phyloP scores from a whole-genome alignment of 371 early-diverging fungal genomes.

The Mortierella sp. region DNA sequence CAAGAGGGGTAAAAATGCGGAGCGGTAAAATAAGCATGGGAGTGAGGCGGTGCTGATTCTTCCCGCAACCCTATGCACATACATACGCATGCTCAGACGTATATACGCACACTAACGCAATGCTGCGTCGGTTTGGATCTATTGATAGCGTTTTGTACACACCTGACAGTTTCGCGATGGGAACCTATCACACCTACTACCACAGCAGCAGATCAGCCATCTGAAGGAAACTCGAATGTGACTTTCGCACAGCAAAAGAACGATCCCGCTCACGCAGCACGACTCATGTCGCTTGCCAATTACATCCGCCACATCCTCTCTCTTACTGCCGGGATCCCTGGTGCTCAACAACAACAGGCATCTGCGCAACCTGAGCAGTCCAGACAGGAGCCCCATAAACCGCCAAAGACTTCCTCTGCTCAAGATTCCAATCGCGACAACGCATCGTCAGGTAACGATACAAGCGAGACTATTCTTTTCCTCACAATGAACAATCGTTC shows the following conservation, averaged over 20 bases:
- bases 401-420: background rate
- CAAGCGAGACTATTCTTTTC: background rate
- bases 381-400: background rate
- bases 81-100: too few relatives aligned
- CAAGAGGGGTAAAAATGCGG: too few relatives aligned
- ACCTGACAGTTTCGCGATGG: conserved; percentile 46
- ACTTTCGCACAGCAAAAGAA: conserved; percentile 1
- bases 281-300: conserved; percentile 42
- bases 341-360: conserved; percentile 9
- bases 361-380: conserved; percentile 1
- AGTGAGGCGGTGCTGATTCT: background rate
- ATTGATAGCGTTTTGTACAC: conserved; percentile 46
- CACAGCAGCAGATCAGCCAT: background rate
- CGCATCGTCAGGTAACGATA: background rate
- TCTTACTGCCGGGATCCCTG: conserved; percentile 22
- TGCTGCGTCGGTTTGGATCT: background rate
- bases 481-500: too few relatives aligned
- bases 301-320: conserved; percentile 49
- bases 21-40: too few relatives aligned
- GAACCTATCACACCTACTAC: conserved; percentile 13
- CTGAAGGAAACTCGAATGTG: background rate
- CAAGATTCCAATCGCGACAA: background rate
- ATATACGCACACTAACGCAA: background rate
- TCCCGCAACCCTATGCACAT: too few relatives aligned
- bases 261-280: conserved; percentile 21